Percentiles rank a stretch among this genome's conserved stretches.
Evolutionary conservation across 1,284 basidiomycete genomes (phyloP).

Genomic region (Gomphus sp.): DNA sequence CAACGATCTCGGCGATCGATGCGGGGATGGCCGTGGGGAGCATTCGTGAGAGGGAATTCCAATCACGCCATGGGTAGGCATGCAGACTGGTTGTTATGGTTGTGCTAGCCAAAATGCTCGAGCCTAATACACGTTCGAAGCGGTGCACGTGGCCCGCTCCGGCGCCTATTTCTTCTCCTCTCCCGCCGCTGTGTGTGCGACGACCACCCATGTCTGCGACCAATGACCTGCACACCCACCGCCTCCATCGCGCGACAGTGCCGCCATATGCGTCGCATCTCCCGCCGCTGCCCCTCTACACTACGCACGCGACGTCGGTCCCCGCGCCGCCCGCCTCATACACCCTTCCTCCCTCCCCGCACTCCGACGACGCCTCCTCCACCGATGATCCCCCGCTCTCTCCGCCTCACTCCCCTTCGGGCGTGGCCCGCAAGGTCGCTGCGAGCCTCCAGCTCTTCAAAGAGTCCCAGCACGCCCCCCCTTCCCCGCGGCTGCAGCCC

Average conservation of each 20-base stretch:
- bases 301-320: not conserved
- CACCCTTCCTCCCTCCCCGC: slow-evolving; percentile 12
- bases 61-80: slow-evolving; percentile 1
- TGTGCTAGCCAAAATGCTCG: no score
- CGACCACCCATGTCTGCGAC: slow-evolving; percentile 32
- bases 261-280: slow-evolving; percentile 19
- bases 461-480: slow-evolving; percentile 36
- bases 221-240: slow-evolving; percentile 10
- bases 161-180: slow-evolving; percentile 31
- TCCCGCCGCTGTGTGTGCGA: slow-evolving; percentile 6
- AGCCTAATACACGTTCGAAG: no score
- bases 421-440: slow-evolving; percentile 71
- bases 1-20: not conserved
- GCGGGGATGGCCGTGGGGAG: not conserved
- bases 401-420: slow-evolving; percentile 22
- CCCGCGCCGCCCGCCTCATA: slow-evolving; percentile 10
- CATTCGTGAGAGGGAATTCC: not conserved
- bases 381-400: slow-evolving; percentile 7
- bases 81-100: not conserved
- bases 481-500: slow-evolving; percentile 21
- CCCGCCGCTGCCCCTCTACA: slow-evolving; percentile 16
- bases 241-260: slow-evolving; percentile 11
- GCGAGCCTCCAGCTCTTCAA: slow-evolving; percentile 72
- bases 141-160: slow-evolving; percentile 5
- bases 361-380: slow-evolving; percentile 1